Conservation (phyloP, 2,329 filamentous ascomycete genomes). For the Colletotrichum spinosum region DNA sequence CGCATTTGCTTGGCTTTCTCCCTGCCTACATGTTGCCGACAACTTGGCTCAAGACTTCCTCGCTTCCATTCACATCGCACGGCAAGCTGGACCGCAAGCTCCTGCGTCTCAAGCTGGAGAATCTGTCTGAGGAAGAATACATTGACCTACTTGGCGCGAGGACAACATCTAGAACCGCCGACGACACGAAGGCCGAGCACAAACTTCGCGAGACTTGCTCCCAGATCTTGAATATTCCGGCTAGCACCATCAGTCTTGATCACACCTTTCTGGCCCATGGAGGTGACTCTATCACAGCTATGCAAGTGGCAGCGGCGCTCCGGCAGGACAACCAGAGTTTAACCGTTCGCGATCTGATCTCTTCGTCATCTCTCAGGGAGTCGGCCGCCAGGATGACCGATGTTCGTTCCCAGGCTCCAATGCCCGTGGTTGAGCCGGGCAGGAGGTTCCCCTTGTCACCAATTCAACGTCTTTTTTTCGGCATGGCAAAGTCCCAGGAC, state of each 20-base stretch:
- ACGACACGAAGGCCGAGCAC: neutral
- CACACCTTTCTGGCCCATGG: constrained; percentile 13
- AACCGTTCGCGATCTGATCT: neutral
- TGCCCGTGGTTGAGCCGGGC: neutral
- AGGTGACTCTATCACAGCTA: constrained; percentile 26
- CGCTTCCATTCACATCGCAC: constrained; percentile 37
- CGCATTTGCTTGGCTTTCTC: constrained; percentile 48
- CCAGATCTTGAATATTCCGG: constrained; percentile 10
- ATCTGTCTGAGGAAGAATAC: neutral
- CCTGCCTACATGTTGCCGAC: constrained; percentile 51
- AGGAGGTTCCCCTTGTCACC: constrained; percentile 13
- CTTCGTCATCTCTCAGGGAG: neutral
- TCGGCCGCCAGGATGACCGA: constrained; percentile 8
- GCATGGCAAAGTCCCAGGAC: neutral
- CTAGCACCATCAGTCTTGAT: neutral
- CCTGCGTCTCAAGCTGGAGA: constrained; percentile 28
- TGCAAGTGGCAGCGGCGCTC: constrained; percentile 20
- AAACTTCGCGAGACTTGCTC: neutral
- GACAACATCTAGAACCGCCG: too few species aligned
- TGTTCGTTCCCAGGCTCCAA: neutral
- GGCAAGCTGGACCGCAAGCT: constrained; percentile 39
- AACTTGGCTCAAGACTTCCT: constrained; percentile 43
- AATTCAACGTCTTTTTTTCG: constrained; percentile 27
- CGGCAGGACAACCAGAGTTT: neutral
- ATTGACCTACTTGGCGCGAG: neutral